Base-by-base conservation (phyloP, 1,139 yeast genomes). In the Blastobotrys arbuscula region DNA sequence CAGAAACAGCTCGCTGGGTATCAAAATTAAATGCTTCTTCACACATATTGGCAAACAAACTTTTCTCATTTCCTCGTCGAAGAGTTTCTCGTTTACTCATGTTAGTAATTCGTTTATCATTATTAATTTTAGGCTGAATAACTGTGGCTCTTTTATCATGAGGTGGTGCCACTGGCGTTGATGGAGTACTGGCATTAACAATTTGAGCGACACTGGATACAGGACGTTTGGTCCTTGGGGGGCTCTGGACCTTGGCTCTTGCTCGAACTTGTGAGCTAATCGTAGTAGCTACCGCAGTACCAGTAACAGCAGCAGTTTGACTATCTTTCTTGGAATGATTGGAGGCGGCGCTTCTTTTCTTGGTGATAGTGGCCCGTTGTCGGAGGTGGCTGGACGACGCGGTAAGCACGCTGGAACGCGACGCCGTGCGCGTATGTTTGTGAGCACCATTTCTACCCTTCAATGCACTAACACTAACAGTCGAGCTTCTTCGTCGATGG, bases 381-480 rank as follows among this genome's bases (percentile, higher is more conserved):
- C 61, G 56, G 18, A 53, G 54, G 43, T 58, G 59, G 34, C 57
- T 51, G 2, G 62, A 58, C 2, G 62, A 57, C 13, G 58, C 58
- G 23, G 60, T 57, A 23, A 58, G 50, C 21, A 57, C 52, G 2
- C 61, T 58, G 21, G 51, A 49, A 13, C 45, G 40, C 2, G 61
- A 57, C 6, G 53, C 57, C 30, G 44, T 56, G 15, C 61, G 52
- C 2, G 60, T 53, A 38, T 58, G 61, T 20, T 30, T 33, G 13
- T 20, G 46, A 26, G 23, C 16, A 13, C n/a, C 21, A 18, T 35
- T 40, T 38, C 34, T 20, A 2, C 24, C 30, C 20, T 35, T 40
- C 35, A 39, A 33, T 24, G 47, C 38, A 19, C 39, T 34, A 10
- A 49, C 48, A 3, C 47, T 44, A 28, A 28, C 31, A 39, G 48